phyloP scores from a whole-genome alignment of 169 alveolate species.

The Plasmodium fragile region DNA sequence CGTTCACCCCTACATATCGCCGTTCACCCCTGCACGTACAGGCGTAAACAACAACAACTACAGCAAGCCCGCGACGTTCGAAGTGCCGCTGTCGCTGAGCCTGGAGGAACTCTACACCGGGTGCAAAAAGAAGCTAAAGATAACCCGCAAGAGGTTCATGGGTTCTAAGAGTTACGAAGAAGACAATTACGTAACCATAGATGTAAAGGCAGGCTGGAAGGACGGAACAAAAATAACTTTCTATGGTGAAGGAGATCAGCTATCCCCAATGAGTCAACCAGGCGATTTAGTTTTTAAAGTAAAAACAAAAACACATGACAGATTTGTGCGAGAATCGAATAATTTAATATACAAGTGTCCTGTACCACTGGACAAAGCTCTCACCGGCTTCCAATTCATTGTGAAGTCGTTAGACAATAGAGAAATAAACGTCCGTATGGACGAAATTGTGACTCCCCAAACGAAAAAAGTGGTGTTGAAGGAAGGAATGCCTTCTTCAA shows the following conservation, averaged over 20 bases:
- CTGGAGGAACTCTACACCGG: conserved; percentile 87
- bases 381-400: conserved; percentile 89
- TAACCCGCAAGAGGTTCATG: conserved; percentile 88
- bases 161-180: conserved; percentile 85
- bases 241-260: conserved; percentile 90
- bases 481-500: conserved; percentile 90
- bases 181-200: conserved; percentile 88
- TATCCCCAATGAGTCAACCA: conserved; percentile 87
- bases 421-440: conserved; percentile 85
- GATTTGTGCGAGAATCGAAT: conserved; percentile 87
- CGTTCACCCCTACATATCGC: background rate
- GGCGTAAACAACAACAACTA: conserved; percentile 42
- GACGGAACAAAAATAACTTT: conserved; percentile 90
- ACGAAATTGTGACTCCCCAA: conserved; percentile 87
- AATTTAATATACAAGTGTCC: conserved; percentile 88
- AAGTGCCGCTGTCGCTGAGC: conserved; percentile 88
- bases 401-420: conserved; percentile 90
- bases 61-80: conserved; percentile 83
- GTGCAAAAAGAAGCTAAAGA: conserved; percentile 87
- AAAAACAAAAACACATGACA: conserved; percentile 85
- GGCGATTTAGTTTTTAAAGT: conserved; percentile 89
- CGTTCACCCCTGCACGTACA: conserved; percentile 34
- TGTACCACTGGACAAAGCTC: conserved; percentile 89
- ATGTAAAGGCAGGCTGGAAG: conserved; percentile 92
- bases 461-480: conserved; percentile 86